These are phyloP conservation scores for Berkeleyomyces basicola DNA, from an alignment of 2,329 filamentous ascomycete species.

Conservation along the genomic window DNA sequence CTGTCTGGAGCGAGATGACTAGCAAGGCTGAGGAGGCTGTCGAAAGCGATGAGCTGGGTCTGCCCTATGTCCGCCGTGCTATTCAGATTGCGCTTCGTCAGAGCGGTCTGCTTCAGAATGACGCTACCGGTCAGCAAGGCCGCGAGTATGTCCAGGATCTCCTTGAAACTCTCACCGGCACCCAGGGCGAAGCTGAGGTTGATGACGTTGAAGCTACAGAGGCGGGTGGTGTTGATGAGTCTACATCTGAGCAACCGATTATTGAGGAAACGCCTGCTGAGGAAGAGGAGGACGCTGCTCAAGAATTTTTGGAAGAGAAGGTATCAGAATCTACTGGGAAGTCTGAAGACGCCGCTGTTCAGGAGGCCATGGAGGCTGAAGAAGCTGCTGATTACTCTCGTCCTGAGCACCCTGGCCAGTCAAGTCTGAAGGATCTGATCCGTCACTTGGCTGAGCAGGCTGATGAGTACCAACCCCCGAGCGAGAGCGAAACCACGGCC, in stretches of 20 bases:
- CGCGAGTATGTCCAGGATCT: constrained; percentile 33
- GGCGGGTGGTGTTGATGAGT: background rate
- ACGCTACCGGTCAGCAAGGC: constrained; percentile 27
- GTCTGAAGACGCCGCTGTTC: constrained; percentile 6
- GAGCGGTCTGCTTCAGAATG: constrained; percentile 33
- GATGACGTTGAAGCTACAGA: constrained; percentile 9
- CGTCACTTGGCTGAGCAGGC: constrained; percentile 32
- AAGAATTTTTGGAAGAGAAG: background rate
- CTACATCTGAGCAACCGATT: background rate
- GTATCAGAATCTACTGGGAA: constrained; percentile 7
- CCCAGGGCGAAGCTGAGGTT: constrained; percentile 9
- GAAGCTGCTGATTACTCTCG: background rate
- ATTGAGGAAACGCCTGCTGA: constrained; percentile 3
- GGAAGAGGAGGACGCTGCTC: constrained; percentile 7
- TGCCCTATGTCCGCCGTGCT: constrained; percentile 34
- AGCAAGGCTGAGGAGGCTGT: constrained; percentile 38
- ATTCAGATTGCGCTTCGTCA: constrained; percentile 38
- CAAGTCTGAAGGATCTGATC: constrained; percentile 32
- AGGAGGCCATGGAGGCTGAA: constrained; percentile 9
- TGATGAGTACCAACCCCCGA: constrained; percentile 18
- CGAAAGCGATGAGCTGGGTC: constrained; percentile 38
- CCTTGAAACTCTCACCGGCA: constrained; percentile 30
- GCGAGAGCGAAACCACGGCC: constrained; percentile 10
- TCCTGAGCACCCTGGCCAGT: constrained; percentile 13
- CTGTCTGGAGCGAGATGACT: constrained; percentile 38